A percentile compares a stretch with the other conserved stretches of the same genome.
These are phyloP conservation scores for Starmerella sirachaensis DNA, from an alignment of 805 yeast species.

Conservation along the genomic window DNA sequence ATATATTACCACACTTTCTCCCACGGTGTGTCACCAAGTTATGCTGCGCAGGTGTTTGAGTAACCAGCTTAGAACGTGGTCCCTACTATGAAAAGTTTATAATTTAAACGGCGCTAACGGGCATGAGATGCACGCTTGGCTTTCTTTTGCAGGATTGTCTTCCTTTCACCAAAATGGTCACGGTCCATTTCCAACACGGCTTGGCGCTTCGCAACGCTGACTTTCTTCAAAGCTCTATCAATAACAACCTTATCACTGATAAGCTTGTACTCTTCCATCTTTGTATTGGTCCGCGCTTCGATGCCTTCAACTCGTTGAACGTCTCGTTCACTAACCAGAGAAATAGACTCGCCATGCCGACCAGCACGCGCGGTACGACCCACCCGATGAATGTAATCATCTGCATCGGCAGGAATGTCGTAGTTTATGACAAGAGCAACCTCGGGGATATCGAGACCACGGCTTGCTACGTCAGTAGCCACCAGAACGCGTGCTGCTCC, in stretches of 20 bases:
- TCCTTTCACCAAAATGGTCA: constrained; percentile 73
- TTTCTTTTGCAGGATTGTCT: constrained; percentile 36
- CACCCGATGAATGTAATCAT: constrained; percentile 90
- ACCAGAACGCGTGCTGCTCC: constrained; percentile 85
- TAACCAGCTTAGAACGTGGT: too few relatives aligned
- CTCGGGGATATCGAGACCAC: constrained; percentile 93
- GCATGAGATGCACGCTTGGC: constrained; percentile 7
- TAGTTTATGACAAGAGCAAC: constrained; percentile 84
- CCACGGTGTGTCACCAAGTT: too few relatives aligned
- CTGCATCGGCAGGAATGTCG: constrained; percentile 92
- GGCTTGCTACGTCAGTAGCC: constrained; percentile 94
- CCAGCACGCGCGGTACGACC: constrained; percentile 99
- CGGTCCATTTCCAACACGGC: constrained; percentile 88
- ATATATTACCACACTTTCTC: too few relatives aligned
- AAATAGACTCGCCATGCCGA: constrained; percentile 67
- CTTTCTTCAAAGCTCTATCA: constrained; percentile 53
- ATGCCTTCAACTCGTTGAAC: constrained; percentile 70
- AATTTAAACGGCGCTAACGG: neutral
- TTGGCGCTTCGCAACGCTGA: constrained; percentile 77
- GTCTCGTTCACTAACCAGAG: constrained; percentile 78
- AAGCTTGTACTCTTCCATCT: constrained; percentile 62
- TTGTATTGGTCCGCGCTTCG: constrained; percentile 68
- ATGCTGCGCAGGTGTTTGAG: too few relatives aligned
- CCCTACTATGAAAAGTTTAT: too few relatives aligned
- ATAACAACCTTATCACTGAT: constrained; percentile 70